A percentile compares a stretch with the other conserved stretches of the same genome.
Conservation (phyloP, 2,329 filamentous ascomycete species). For the Trichoderma koningii region DNA sequence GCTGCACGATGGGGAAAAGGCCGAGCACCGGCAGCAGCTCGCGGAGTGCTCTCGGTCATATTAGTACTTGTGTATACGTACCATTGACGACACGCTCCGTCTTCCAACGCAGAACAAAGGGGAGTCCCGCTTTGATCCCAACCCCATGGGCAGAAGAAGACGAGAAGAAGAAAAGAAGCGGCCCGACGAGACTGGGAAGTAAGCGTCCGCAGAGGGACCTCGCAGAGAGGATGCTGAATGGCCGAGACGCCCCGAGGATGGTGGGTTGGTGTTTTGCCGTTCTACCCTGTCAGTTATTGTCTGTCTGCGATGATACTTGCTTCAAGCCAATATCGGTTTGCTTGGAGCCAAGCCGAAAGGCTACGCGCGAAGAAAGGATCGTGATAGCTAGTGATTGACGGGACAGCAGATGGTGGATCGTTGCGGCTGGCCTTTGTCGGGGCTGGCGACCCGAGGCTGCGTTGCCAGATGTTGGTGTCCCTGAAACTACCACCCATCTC, state of each 20-base stretch:
- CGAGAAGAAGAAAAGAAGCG: not conserved
- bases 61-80: not conserved
- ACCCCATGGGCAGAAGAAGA: constrained; percentile 11
- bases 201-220: constrained; percentile 1
- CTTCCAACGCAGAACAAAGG: constrained; percentile 24
- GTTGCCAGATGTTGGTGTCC: constrained; percentile 21
- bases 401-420: constrained; percentile 2
- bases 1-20: not conserved
- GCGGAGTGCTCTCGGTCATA: constrained; percentile 24
- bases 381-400: constrained; percentile 1
- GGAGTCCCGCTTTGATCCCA: constrained; percentile 17
- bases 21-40: constrained; percentile 16
- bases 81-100: constrained; percentile 15
- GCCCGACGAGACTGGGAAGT: not conserved
- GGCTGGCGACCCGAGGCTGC: constrained; percentile 16
- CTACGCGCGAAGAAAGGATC: constrained; percentile 1
- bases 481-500: constrained; percentile 23
- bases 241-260: constrained; percentile 21
- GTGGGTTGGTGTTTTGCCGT: not conserved
- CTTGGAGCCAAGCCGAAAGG: not conserved
- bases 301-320: not conserved
- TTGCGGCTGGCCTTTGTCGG: not conserved
- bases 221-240: constrained; percentile 17
- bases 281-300: not conserved
- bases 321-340: not conserved